Base-by-base conservation (phyloP, 2,329 filamentous ascomycete genomes). In the Alternaria conjuncta region DNA sequence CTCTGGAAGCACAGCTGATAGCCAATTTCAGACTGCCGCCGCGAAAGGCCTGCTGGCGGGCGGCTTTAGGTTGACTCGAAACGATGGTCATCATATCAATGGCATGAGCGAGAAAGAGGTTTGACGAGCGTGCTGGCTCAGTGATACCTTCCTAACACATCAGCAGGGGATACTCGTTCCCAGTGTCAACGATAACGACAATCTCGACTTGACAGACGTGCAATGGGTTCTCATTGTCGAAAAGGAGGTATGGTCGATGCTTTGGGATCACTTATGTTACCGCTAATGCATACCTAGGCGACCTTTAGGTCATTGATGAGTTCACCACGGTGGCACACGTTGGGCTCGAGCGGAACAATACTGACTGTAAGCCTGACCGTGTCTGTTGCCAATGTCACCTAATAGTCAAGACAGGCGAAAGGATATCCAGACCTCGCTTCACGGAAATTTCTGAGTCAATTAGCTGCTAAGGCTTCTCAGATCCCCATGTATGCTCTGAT, bases 381-480 rank as follows among this genome's bases (percentile, higher is more conserved):
- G 45, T 28, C 7, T 7, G 26, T 23, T n/a, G 18, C 18, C 18
- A n/a, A 20, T 15, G 12, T 60, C 25, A 23, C 15, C 65, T 73
- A 51, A 73, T 47, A 8, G 12, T 20, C 36, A n/a, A 10, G 26
- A 8, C 57, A 93, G 90, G 92, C 89, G 1, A 96, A 94, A 83
- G 93, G 93, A 2, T 96, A 93, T 72, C 92, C 93, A 0, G 93
- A 96, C 70, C 81, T 95, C 51, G 85, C 86, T 1, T 93, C 92
- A 0, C 84, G 91, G 8, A 84, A 84, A 15, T 89, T 95, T 57
- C 80, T 95, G 2, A 83, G 84, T 45, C 41, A 75, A 70, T 0
- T 78, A 76, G 9, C 81, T 80, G 20, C 86, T 30, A 57, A 69
- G 6, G 67, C 60, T 12, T 70, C 75, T 12, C 68, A 78, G 8